Evolutionary conservation across 495 filamentous ascomycete species (phyloP).

Genomic region (Daldinia vernicosa): DNA sequence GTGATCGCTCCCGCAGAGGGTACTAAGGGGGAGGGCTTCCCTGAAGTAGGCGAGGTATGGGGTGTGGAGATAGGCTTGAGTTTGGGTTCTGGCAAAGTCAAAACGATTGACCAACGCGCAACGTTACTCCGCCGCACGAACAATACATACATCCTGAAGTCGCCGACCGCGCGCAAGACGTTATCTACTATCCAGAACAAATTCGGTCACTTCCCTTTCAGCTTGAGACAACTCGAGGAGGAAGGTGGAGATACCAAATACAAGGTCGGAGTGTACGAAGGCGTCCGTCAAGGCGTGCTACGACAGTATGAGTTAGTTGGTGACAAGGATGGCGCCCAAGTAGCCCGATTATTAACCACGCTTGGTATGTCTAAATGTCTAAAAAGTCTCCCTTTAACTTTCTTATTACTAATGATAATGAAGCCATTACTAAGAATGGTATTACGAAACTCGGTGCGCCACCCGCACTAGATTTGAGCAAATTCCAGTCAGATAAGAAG

Average conservation of each 20-base stretch:
- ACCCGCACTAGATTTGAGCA: slow-evolving; percentile 73
- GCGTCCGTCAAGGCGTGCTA: slow-evolving; percentile 87
- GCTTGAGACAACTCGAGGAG: slow-evolving; percentile 94
- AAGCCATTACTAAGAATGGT: slow-evolving; percentile 98
- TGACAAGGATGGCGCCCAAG: slow-evolving; percentile 84
- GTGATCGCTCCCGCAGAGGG: slow-evolving; percentile 86
- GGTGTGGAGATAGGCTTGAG: slow-evolving; percentile 95
- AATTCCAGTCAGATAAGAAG: slow-evolving; percentile 95
- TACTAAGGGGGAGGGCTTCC: slow-evolving; percentile 88
- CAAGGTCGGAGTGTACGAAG: slow-evolving; percentile 82
- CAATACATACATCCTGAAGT: slow-evolving; percentile 89
- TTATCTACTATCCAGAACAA: slow-evolving; percentile 94
- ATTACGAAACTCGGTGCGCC: slow-evolving; percentile 83
- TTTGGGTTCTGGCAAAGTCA: slow-evolving; percentile 91
- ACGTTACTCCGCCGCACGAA: slow-evolving; percentile 93
- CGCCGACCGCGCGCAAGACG: slow-evolving; percentile 87
- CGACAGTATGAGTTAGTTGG: slow-evolving; percentile 95
- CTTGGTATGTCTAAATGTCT: slow-evolving; percentile 79
- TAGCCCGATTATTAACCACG: slow-evolving; percentile 87
- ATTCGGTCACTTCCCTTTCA: slow-evolving; percentile 98
- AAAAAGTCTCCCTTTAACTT: slow-evolving; percentile 12
- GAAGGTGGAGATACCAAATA: slow-evolving; percentile 91
- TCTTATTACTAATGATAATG: slow-evolving; percentile 36
- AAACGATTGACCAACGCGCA: slow-evolving; percentile 83
- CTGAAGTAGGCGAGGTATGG: slow-evolving; percentile 96